Evolutionary conservation across 1,284 basidiomycete species (phyloP).

Genomic region (Puccinia brachypodii): DNA sequence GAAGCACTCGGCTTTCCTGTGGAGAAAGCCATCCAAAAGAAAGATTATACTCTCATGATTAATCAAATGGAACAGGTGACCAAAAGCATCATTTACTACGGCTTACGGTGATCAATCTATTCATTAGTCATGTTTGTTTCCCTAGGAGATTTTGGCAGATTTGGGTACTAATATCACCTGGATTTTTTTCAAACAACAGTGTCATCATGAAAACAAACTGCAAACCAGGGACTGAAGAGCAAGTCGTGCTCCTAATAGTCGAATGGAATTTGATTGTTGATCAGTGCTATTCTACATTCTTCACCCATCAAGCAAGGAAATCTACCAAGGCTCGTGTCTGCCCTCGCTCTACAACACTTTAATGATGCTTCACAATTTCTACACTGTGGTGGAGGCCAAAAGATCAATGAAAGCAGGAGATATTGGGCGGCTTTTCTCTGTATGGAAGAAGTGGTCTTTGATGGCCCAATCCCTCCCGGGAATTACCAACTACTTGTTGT

Average conservation of each 20-base stretch:
- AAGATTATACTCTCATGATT: slow-evolving; percentile 5
- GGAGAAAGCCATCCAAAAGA: background rate
- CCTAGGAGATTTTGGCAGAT: too few species aligned
- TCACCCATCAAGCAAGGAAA: background rate
- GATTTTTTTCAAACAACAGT: too few species aligned
- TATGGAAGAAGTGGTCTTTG: slow-evolving; percentile 18
- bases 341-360: background rate
- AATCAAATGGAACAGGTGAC: too few species aligned
- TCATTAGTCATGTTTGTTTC: too few species aligned
- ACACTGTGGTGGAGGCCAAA: background rate
- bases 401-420: slow-evolving; percentile 1
- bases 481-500: background rate
- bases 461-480: background rate
- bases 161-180: too few species aligned
- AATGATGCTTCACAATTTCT: background rate
- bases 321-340: background rate
- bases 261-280: background rate
- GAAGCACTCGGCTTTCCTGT: background rate
- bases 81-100: too few species aligned
- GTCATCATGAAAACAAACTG: too few species aligned
- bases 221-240: too few species aligned
- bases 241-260: too few species aligned
- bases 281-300: slow-evolving; percentile 15
- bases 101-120: too few species aligned
- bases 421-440: background rate